These are phyloP conservation scores for Paradendryphiella salina DNA, from an alignment of 2,329 filamentous ascomycete genomes.

Conservation along the genomic window DNA sequence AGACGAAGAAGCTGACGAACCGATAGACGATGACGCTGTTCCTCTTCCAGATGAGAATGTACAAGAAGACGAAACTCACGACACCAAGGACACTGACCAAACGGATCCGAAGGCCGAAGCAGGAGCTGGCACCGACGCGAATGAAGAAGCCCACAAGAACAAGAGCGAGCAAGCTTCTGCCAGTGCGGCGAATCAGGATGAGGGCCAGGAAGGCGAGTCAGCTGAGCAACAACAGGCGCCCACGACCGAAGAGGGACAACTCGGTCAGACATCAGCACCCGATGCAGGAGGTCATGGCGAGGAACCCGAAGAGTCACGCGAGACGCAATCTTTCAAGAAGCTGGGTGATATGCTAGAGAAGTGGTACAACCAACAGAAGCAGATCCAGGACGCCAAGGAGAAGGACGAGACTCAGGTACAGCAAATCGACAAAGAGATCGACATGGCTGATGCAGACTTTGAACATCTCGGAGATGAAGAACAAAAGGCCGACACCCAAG, in stretches of 20 bases:
- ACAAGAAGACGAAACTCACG: conserved; percentile 53
- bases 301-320: conserved; percentile 46
- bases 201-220: conserved; percentile 67
- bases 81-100: conserved; percentile 54
- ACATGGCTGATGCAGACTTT: conserved; percentile 81
- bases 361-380: conserved; percentile 86
- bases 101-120: conserved; percentile 62
- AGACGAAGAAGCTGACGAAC: conserved; percentile 53
- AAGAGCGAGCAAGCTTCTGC: conserved; percentile 64
- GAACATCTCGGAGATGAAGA: conserved; percentile 90
- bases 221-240: conserved; percentile 66
- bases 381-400: conserved; percentile 62
- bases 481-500: conserved; percentile 81
- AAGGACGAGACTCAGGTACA: conserved; percentile 58
- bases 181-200: conserved; percentile 62
- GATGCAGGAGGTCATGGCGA: conserved; percentile 46
- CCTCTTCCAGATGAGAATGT: conserved; percentile 55
- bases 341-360: conserved; percentile 89
- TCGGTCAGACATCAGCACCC: conserved; percentile 41
- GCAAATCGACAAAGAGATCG: conserved; percentile 60
- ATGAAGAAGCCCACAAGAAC: conserved; percentile 58
- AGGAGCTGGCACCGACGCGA: conserved; percentile 66
- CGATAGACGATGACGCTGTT: conserved; percentile 48
- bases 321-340: conserved; percentile 83
- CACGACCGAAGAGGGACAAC: conserved; percentile 64